Percentiles rank a stretch among this genome's conserved stretches.
Evolutionary conservation across 2,329 filamentous ascomycete species (phyloP).

Genomic region (Sporothrix curviconia): DNA sequence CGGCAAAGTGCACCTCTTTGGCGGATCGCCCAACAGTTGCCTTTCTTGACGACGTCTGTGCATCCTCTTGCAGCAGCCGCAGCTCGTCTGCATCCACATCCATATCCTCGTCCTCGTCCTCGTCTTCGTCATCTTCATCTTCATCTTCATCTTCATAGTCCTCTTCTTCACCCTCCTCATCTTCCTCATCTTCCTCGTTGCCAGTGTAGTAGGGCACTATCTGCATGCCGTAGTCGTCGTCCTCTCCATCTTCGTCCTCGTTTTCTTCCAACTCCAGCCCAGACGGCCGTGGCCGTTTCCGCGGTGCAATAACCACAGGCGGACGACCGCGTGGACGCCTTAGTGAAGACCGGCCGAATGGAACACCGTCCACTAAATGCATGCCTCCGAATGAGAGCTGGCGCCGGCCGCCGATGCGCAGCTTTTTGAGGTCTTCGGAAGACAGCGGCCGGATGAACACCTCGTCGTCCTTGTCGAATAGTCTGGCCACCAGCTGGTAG

Average conservation of each 20-base stretch:
- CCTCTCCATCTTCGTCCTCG: not conserved
- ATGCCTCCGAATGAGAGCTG: conserved; percentile 75
- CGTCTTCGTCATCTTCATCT: not conserved
- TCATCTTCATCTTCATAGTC: not conserved
- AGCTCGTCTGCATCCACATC: not conserved
- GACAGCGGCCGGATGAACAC: conserved; percentile 47
- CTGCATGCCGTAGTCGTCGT: not conserved
- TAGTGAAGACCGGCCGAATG: conserved; percentile 71
- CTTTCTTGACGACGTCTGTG: not conserved
- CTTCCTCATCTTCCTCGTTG: not conserved
- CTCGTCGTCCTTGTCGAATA: conserved; percentile 78
- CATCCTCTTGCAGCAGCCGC: not conserved
- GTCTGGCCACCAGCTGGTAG: conserved; percentile 62
- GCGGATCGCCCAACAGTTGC: too few species aligned
- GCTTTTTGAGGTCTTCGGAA: conserved; percentile 64
- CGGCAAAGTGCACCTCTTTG: not conserved
- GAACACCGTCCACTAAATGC: conserved; percentile 77
- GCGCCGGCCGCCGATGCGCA: conserved; percentile 67
- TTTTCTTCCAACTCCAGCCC: not conserved
- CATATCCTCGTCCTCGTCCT: not conserved
- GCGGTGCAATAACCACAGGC: conserved; percentile 62
- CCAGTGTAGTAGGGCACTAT: not conserved
- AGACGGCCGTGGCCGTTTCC: conserved; percentile 49
- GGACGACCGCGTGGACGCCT: conserved; percentile 56
- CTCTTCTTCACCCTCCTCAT: not conserved